Base-by-base conservation (phyloP, 2,329 filamentous ascomycete genomes). In the Colletotrichum echinochloae region DNA sequence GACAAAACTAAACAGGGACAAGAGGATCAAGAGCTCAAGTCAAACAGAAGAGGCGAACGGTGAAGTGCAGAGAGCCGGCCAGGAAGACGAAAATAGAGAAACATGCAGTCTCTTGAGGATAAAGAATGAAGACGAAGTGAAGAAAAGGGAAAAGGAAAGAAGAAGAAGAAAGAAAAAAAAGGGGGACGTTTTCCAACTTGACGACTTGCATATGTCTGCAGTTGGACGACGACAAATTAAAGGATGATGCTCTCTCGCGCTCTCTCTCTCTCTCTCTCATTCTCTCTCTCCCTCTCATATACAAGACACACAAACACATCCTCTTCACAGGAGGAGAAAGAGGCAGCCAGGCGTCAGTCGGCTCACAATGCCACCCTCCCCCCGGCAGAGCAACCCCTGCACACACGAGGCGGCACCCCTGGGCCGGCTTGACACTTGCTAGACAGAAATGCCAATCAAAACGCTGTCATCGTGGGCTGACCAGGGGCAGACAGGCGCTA, bases 291-390 rank as follows among this genome's bases (percentile, higher is more conserved):
- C 20, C 41, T 6, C 39, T 7, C 39, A 41, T 16, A 16, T 14
- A 16, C 37, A 39, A 16, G 12, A 39, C 14, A 39, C 37, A 39
- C 37, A 18, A 14, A 39, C 14, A 16, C 5, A 41, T 20, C 8
- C 37, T n/a, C 5, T 48, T 60, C 63, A 60, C 51, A 35, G 41
- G 37, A 30, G 48, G 37, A 67, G 68, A 54, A 46, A 67, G 68
- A 71, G 64, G 68, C 68, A 71, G 68, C 68, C 68, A 71, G 67
- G 44, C 30, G 55, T 55, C 23, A 30, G 18, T 41, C 37, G 14
- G 28, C 49, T n/a, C 35, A 44, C 26, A 68, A 56, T 54, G 20
- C 57, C 18, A 61, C 48, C 44, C 56, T 51, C 35, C 56, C 63
- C 46, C 44, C 44, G 20, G 44, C 20, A 11, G 63, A 57, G 49